Base-by-base conservation (phyloP, 2,329 filamentous ascomycete species). In the Apiospora malaysiana region DNA sequence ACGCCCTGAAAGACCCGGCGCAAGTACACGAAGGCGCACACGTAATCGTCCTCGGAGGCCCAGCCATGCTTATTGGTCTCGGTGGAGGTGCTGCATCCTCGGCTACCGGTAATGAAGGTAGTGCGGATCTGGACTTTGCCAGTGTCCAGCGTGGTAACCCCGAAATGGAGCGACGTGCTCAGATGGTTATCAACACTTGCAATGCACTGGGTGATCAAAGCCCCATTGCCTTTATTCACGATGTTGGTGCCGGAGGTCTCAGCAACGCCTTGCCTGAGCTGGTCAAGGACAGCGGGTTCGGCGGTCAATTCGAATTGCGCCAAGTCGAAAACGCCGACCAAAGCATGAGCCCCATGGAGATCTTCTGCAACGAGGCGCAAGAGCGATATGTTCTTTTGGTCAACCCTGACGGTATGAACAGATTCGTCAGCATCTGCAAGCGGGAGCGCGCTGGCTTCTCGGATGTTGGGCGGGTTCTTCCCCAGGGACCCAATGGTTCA, bases 181-280 rank as follows among this genome's bases (percentile, higher is more conserved):
- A 99, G 83, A 97, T 98, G 89, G 96, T 99, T 74, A 99, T 99
- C 82, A 96, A 98, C 82, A 92, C 94, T 5, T 99, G 96, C 80
- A 91, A 93, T 40, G 92, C 94, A 3, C 88, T 98, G 76, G 95
- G 95, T 21, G 85, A 91, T 4, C 86, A 94, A 74, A 98, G 93
- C 79, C 96, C 96, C 0, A 98, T 99, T 75, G 92, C 94, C 70
- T 95, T 98, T 84, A 98, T 99, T 74, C 96, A 99, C 80, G 96
- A 99, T 79, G 96, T 99, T 65, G 96, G 96, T 73, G 96, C 96
- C 68, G 96, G 96, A 77, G 96, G 96, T 72, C 84, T 95, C 43
- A 94, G 92, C 7, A 85, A 85, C 75, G 93, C 93, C 45, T 84
- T 95, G 18, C 93, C 93, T 21, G 93, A 95, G 45, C 94, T 95